These are phyloP conservation scores for Neurospora pannonica DNA, from an alignment of 495 filamentous ascomycete genomes.

Conservation along the genomic window DNA sequence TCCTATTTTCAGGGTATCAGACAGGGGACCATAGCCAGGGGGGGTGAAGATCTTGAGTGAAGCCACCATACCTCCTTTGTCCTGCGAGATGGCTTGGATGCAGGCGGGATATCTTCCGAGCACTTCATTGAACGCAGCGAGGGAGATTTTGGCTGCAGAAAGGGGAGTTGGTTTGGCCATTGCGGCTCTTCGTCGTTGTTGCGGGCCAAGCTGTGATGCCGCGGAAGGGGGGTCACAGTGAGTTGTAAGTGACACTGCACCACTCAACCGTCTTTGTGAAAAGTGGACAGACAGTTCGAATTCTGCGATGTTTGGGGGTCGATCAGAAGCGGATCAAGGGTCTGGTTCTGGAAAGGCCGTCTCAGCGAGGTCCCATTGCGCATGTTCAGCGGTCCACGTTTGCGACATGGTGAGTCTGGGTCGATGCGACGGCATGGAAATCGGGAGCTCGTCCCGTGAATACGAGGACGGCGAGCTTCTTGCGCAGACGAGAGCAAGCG, in stretches of 20 bases:
- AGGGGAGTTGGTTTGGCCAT: constrained; percentile 17
- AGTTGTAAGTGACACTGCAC: not conserved
- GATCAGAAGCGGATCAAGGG: not conserved
- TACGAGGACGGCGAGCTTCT: constrained; percentile 1
- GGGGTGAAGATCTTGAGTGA: not conserved
- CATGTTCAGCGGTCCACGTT: not conserved
- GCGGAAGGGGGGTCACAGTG: not conserved
- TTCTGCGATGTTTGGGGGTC: not conserved
- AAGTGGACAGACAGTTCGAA: not conserved
- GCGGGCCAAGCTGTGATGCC: not conserved
- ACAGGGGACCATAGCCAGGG: not conserved
- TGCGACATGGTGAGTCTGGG: not conserved
- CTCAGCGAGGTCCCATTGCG: not conserved
- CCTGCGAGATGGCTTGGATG: constrained; percentile 30
- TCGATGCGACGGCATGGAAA: constrained; percentile 7
- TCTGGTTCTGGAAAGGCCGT: not conserved
- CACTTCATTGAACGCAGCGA: constrained; percentile 20
- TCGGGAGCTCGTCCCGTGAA: constrained; percentile 18
- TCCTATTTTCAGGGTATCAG: constrained; percentile 15
- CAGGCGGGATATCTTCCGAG: constrained; percentile 28
- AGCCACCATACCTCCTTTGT: constrained; percentile 28
- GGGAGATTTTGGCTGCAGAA: constrained; percentile 27
- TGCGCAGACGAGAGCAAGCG: not conserved
- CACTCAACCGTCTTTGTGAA: not conserved
- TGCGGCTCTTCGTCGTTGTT: constrained; percentile 11